phyloP scores from a whole-genome alignment of 345 rosid genomes.

The Brassica juncea region DNA sequence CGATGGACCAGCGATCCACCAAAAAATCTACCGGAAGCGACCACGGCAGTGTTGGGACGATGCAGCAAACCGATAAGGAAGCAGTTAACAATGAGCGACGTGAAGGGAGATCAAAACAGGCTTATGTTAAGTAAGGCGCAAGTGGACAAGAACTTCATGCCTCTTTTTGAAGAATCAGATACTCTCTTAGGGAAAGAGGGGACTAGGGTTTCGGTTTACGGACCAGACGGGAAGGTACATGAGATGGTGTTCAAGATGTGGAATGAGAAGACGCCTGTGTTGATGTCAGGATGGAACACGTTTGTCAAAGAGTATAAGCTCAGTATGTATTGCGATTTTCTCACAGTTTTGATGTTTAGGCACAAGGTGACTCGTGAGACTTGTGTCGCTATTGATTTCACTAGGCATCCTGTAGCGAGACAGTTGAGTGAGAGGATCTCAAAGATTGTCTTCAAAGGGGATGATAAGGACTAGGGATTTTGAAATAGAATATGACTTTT shows the following conservation, averaged over 20 bases:
- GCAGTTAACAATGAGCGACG: neutral
- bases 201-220: constrained; percentile 6
- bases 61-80: neutral
- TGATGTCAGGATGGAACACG: neutral
- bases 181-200: neutral
- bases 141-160: neutral
- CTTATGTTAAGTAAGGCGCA: neutral
- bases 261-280: neutral
- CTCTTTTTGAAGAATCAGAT: neutral
- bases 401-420: neutral
- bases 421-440: constrained; percentile 5
- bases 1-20: neutral
- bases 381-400: constrained; percentile 11
- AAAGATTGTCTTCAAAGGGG: neutral
- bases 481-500: neutral
- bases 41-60: neutral
- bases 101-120: neutral
- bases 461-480: neutral
- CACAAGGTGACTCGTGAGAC: neutral
- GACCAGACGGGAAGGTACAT: constrained; percentile 5
- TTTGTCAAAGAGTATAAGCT: neutral
- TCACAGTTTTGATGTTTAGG: constrained; percentile 17
- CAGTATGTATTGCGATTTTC: neutral
- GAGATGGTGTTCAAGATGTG: constrained; percentile 12
- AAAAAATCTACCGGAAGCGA: neutral